Base-by-base conservation (phyloP, 1,284 basidiomycete genomes). In the Phellinidium pouzarii region DNA sequence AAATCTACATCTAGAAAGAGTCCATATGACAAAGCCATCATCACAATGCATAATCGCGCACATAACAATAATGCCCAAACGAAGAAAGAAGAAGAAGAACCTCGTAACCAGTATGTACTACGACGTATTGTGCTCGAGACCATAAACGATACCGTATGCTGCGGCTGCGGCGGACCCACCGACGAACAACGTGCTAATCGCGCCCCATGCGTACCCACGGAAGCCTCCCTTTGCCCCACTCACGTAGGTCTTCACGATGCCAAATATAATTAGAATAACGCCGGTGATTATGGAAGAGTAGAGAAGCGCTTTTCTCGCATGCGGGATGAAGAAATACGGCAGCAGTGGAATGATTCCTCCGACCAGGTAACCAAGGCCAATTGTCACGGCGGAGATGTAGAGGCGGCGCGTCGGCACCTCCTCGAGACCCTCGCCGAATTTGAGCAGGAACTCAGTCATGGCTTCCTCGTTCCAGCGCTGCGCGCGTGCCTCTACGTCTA, bases 341-440 rank as follows among this genome's bases (percentile, higher is more conserved):
- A 92, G 60, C 42, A 95, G 77, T 1, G 92, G 93, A 62, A 95
- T 87, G 50, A 93, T 75, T 36, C 93, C 93, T 50, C 93, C 93
- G 53, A 94, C 42, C 62, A 94, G 75, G 74, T 90, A 87, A 2
- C 89, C 87, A 65, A 87, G 77, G 50, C 94, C 94, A 64, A 97
- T 96, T 0, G 94, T 97, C 60, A 95, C 78, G 1, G 94, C 94
- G 2, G 91, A 94, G 44, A 86, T 77, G 71, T 92, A 96, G 61
- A 71, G 73, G 61, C 74, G 77, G 48, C 68, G 69, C 14, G 75
- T 77, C 0, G 88, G 87, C 31, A 91, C 79, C 70, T 96, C 93
- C 76, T 94, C 91, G 58, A 95, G 67, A 20, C 91, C 90, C 66
- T 91, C 87, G 27, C 93, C 92, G 62, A 96, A 96, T 69, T 92